Evolutionary conservation across 2,329 filamentous ascomycete genomes (phyloP), one percentile per base, ranked within the genome.

Genomic region (Magnaporthiopsis rhizophila): DNA sequence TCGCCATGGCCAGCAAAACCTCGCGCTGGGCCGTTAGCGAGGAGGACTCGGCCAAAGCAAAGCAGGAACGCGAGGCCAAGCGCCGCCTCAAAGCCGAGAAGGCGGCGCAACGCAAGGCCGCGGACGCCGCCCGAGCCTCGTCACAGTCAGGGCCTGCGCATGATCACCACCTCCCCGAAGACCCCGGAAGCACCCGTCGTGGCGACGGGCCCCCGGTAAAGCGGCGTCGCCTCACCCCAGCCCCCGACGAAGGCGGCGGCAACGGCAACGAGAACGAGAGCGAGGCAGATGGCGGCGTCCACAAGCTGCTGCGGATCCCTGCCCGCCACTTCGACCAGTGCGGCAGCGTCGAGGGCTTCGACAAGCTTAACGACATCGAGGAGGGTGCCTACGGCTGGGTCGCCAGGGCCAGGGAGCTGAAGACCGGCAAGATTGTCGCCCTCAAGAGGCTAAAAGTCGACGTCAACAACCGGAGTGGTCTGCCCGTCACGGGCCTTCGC

Each of bases 301-400:
- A 84, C 1, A 86, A 83, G 67, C 80, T 96, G 2, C 76, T 97
- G 58, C 86, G 89, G 13, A 93, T 96, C 72, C 83, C 89, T 12
- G 80, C 81, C 18, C 83, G 84, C 12, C 76, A 79, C 69, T 96
- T 92, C 86, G 83, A 85, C 62, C 81, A 78, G 65, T 90, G 89
- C 72, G 83, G 90, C 66, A 90, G 90, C 73, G 89, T 96, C 32
- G 89, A 94, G 72, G 89, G 91, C 72, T 99, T 93, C 77, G 91
- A 97, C 71, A 90, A 91, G 69, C 81, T 99, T 65, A 99, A 99
- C 75, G 90, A 95, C 74, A 99, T 99, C 71, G 95, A 98, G 76
- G 95, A 99, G 79, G 95, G 95, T 50, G 92, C 92, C 11, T 99
- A 99, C 76, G 95, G 95, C 59, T 94, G 89, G 85, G 95, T 99